These are phyloP conservation scores for Blastomyces emzantsi DNA, from an alignment of 2,329 filamentous ascomycete genomes.

Conservation along the genomic window DNA sequence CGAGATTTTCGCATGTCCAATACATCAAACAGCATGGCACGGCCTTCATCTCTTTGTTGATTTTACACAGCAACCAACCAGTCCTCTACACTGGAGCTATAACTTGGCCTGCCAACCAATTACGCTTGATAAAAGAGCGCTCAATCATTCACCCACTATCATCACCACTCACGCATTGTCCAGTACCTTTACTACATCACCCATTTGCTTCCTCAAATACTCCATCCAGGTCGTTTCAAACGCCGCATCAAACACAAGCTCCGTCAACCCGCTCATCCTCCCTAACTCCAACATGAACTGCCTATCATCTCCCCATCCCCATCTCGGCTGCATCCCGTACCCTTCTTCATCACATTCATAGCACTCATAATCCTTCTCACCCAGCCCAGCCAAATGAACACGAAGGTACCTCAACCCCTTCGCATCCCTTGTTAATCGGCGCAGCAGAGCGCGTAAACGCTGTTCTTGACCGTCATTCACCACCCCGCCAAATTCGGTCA, in stretches of 20 bases:
- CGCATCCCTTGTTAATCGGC: background rate
- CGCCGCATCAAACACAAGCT: background rate
- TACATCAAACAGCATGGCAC: background rate
- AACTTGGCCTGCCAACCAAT: background rate
- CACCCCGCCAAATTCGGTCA: background rate
- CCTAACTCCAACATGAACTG: background rate
- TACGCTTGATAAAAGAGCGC: background rate
- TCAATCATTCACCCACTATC: background rate
- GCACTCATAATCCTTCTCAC: background rate
- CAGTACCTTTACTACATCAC: background rate
- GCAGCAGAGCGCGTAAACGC: background rate
- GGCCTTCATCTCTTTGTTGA: background rate
- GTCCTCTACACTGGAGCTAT: background rate
- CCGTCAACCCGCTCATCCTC: background rate
- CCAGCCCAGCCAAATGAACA: background rate
- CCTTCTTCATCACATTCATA: background rate
- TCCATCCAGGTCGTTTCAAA: background rate
- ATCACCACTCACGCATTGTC: background rate
- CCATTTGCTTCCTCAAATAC: background rate
- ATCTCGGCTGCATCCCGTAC: background rate
- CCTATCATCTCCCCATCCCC: background rate
- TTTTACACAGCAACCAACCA: background rate
- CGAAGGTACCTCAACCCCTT: background rate
- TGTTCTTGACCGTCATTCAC: background rate
- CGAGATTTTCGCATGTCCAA: background rate